Evolutionary conservation across 192 early-diverging fungal species (phyloP).

Genomic region (Glomus cerebriforme): DNA sequence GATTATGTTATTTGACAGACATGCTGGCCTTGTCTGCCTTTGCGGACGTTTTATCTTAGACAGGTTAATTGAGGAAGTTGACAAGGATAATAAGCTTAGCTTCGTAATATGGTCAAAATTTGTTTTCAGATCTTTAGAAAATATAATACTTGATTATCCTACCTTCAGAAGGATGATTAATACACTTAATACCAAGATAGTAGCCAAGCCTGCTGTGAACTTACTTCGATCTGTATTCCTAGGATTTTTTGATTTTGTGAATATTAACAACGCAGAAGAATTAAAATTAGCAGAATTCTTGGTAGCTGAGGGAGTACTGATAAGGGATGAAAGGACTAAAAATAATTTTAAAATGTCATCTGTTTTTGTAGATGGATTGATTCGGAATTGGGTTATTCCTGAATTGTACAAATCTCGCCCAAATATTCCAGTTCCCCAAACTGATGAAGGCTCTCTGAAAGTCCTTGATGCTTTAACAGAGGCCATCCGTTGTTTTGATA

Average conservation of each 20-base stretch:
- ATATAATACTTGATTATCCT: constrained; percentile 3
- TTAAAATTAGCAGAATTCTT: constrained; percentile 4
- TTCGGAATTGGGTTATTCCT: constrained; percentile 22
- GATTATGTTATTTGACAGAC: constrained; percentile 16
- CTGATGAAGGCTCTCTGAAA: too few species aligned
- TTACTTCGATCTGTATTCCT: constrained; percentile 31
- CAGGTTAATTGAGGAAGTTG: not conserved
- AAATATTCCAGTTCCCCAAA: too few species aligned
- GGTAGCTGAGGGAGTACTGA: constrained; percentile 23
- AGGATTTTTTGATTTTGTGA: constrained; percentile 22
- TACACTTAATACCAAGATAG: constrained; percentile 1
- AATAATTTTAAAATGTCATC: constrained; percentile 30
- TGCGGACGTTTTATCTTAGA: not conserved
- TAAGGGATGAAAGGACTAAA: not conserved
- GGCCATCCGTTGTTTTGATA: too few species aligned
- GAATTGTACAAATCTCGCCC: too few species aligned
- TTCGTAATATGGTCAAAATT: constrained; percentile 19
- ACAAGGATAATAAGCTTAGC: constrained; percentile 4
- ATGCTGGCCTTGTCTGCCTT: constrained; percentile 18
- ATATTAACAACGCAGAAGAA: constrained; percentile 7
- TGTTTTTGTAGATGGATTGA: constrained; percentile 22
- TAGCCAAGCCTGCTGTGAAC: constrained; percentile 21
- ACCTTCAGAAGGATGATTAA: constrained; percentile 30
- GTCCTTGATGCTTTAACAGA: too few species aligned
- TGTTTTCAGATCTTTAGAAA: not conserved